Conservation (phyloP, 495 filamentous ascomycete species). For the Pseudomonodictys pantanalensis region DNA sequence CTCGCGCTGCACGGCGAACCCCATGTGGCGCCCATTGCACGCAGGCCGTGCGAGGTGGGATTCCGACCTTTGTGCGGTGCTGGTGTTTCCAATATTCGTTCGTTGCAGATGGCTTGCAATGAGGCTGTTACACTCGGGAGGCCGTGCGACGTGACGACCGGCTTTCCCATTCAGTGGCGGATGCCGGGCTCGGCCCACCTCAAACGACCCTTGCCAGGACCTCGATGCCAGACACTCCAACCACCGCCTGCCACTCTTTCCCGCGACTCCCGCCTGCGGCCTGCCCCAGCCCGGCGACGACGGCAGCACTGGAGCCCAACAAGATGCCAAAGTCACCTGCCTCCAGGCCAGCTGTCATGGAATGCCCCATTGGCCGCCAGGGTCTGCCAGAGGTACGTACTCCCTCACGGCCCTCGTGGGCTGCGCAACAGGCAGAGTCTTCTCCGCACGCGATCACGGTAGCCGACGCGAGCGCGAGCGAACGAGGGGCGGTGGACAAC, state of each 20-base stretch:
- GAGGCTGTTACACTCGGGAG: constrained; percentile 16
- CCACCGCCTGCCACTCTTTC: too few species aligned
- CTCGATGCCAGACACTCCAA: neutral
- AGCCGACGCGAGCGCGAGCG: neutral
- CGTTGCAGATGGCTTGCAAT: constrained; percentile 22
- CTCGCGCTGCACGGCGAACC: too few species aligned
- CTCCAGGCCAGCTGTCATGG: too few species aligned
- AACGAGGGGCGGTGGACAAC: neutral
- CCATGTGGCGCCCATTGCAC: constrained; percentile 22
- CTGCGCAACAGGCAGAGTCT: neutral
- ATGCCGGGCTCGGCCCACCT: too few species aligned
- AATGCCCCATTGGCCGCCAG: neutral
- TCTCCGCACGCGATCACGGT: constrained; percentile 11
- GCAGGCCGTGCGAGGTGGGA: constrained; percentile 11
- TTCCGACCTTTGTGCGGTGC: neutral
- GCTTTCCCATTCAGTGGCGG: neutral
- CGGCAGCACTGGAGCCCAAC: neutral
- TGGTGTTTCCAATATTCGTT: constrained; percentile 28
- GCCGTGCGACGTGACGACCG: neutral
- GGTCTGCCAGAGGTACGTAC: constrained; percentile 2
- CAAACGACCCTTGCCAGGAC: too few species aligned
- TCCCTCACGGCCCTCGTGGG: too few species aligned
- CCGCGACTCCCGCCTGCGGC: too few species aligned
- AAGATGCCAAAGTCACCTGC: neutral
- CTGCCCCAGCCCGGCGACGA: neutral